Evolutionary conservation across 148 eudicot genomes (phyloP).

Genomic region (Hydrangea macrophylla): DNA sequence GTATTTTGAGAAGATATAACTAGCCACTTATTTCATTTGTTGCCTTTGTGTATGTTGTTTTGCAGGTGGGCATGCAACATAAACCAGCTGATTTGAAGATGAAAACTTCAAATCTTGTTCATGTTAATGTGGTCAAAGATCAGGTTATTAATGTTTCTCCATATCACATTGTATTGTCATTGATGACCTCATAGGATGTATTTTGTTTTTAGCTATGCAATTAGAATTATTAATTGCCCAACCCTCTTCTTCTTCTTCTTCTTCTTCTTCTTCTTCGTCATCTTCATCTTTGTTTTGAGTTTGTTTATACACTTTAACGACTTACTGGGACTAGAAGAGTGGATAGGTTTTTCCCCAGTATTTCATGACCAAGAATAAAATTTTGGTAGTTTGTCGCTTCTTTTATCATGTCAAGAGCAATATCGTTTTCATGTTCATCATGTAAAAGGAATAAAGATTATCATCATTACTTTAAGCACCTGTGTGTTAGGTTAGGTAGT

Average conservation of each 20-base stretch:
- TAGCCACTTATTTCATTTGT: neutral
- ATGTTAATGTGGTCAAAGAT: constrained; percentile 56
- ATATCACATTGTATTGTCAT: neutral
- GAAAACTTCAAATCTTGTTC: constrained; percentile 69
- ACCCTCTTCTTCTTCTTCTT: too few relatives aligned
- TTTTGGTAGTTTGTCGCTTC: neutral
- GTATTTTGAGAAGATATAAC: neutral
- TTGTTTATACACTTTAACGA: too few relatives aligned
- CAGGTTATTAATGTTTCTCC: constrained; percentile 49
- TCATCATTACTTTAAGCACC: neutral
- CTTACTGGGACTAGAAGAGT: neutral
- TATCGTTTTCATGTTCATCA: neutral
- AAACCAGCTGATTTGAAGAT: constrained; percentile 68
- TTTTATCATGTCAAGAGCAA: neutral
- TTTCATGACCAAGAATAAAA: neutral
- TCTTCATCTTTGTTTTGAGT: too few relatives aligned
- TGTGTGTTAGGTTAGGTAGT: neutral
- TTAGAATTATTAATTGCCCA: too few relatives aligned
- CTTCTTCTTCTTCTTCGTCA: too few relatives aligned
- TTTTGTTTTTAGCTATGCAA: neutral
- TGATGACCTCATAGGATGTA: neutral
- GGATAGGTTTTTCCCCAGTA: neutral
- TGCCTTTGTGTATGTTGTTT: neutral
- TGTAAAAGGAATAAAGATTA: neutral
- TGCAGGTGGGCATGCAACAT: constrained; percentile 84